Conservation (phyloP, 2,329 filamentous ascomycete genomes). For the Whalleya microplaca region DNA sequence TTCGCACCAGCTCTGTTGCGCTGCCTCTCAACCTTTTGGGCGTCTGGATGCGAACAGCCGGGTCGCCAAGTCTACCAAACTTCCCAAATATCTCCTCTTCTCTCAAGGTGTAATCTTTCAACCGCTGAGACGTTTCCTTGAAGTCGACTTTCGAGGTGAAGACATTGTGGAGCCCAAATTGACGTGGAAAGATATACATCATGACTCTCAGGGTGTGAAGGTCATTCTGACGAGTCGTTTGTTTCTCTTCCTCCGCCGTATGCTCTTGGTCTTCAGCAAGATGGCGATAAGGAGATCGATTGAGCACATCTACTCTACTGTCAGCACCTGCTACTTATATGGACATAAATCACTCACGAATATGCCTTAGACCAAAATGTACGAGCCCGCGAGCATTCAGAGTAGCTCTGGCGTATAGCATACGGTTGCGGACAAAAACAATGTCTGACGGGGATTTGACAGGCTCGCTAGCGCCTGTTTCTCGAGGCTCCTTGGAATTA, state of each 20-base stretch:
- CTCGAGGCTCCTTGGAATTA: constrained; percentile 2
- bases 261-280: constrained; percentile 10
- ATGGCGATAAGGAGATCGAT: constrained; percentile 59
- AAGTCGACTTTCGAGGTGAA: constrained; percentile 73
- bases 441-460: constrained; percentile 60
- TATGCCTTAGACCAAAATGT: constrained; percentile 76
- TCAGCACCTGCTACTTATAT: constrained; percentile 10
- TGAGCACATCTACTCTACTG: constrained; percentile 71
- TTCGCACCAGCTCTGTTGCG: constrained; percentile 61
- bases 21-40: constrained; percentile 73
- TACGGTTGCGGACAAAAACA: constrained; percentile 76
- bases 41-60: constrained; percentile 40
- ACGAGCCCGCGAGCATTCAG: constrained; percentile 70
- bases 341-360: constrained; percentile 63
- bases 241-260: constrained; percentile 1
- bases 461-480: constrained; percentile 5
- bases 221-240: constrained; percentile 40
- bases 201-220: constrained; percentile 70
- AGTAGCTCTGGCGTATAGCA: constrained; percentile 80
- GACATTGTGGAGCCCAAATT: constrained; percentile 91
- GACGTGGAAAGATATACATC: constrained; percentile 92
- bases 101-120: constrained; percentile 84
- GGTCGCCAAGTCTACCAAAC: constrained; percentile 37
- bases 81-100: constrained; percentile 74
- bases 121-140: constrained; percentile 69